These are phyloP conservation scores for Phaffia australis DNA, from an alignment of 768 basidiomycete genomes.

Conservation along the genomic window DNA sequence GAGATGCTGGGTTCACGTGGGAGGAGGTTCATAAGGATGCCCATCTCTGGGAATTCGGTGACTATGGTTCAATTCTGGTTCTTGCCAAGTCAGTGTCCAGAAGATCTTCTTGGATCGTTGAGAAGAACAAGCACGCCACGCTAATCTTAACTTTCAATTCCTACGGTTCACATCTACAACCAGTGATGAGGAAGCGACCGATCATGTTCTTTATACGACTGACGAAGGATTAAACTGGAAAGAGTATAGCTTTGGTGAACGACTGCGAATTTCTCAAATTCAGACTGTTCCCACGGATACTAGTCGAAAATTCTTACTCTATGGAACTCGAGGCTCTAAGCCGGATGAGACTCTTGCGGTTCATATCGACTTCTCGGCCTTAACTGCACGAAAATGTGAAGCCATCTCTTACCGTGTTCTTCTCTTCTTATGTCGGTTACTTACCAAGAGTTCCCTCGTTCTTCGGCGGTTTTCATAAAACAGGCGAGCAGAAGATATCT, in stretches of 20 bases:
- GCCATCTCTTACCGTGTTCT: conserved; percentile 12
- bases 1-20: conserved; percentile 96
- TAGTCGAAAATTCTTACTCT: conserved; percentile 76
- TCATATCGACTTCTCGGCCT: conserved; percentile 75
- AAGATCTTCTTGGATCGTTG: no score
- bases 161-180: background rate
- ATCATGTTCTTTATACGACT: conserved; percentile 76
- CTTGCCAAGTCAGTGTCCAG: conserved; percentile 53
- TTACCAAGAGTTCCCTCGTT: conserved; percentile 8
- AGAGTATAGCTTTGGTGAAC: conserved; percentile 73
- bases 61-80: conserved; percentile 85
- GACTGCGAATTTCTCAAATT: conserved; percentile 61
- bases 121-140: no score
- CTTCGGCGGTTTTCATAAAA: background rate
- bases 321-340: conserved; percentile 52
- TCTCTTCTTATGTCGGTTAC: conserved; percentile 14
- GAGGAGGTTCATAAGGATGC: conserved; percentile 98
- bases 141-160: background rate
- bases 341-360: conserved; percentile 51
- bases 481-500: conserved; percentile 59
- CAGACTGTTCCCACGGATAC: conserved; percentile 84
- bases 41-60: conserved; percentile 94
- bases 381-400: conserved; percentile 68
- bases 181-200: conserved; percentile 75
- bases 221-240: conserved; percentile 82